phyloP scores from a whole-genome alignment of 139 green algal genomes.

The Yamagishiella unicocca region DNA sequence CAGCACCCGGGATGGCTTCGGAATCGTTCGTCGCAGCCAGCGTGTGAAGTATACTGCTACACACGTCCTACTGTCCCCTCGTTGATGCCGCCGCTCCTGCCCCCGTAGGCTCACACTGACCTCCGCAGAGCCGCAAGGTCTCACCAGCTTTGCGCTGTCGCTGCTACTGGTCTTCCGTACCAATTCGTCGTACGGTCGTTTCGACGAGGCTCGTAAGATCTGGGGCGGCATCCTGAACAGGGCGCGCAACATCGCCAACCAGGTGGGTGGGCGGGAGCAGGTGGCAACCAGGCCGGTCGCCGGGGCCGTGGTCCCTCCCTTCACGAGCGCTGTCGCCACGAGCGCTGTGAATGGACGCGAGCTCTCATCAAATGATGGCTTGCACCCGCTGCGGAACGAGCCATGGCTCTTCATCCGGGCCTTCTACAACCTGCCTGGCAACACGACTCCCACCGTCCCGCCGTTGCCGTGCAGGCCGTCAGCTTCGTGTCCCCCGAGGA shows the following conservation, averaged over 20 bases:
- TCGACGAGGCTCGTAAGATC: conserved; percentile 58
- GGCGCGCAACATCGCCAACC: conserved; percentile 57
- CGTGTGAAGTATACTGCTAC: no score
- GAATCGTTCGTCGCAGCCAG: no score
- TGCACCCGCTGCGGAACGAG: no score
- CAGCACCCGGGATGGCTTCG: no score
- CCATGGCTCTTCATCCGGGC: neutral
- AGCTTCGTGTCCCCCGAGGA: conserved; percentile 27
- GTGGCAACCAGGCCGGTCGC: no score
- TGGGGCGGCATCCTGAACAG: conserved; percentile 61
- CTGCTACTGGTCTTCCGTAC: conserved; percentile 55
- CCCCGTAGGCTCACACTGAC: conserved; percentile 38
- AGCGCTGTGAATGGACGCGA: no score
- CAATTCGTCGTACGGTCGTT: conserved; percentile 41
- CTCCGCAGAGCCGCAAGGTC: conserved; percentile 41
- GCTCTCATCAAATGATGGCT: no score
- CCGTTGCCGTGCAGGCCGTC: neutral
- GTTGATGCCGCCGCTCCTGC: no score
- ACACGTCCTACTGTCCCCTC: no score
- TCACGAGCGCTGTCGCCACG: no score
- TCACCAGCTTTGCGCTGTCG: conserved; percentile 58
- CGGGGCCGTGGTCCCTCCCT: no score
- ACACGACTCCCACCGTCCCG: neutral
- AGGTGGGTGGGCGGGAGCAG: conserved; percentile 36
- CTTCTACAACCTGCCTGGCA: neutral